phyloP scores from a whole-genome alignment of 2,329 filamentous ascomycete species.

The Hortaea werneckii region DNA sequence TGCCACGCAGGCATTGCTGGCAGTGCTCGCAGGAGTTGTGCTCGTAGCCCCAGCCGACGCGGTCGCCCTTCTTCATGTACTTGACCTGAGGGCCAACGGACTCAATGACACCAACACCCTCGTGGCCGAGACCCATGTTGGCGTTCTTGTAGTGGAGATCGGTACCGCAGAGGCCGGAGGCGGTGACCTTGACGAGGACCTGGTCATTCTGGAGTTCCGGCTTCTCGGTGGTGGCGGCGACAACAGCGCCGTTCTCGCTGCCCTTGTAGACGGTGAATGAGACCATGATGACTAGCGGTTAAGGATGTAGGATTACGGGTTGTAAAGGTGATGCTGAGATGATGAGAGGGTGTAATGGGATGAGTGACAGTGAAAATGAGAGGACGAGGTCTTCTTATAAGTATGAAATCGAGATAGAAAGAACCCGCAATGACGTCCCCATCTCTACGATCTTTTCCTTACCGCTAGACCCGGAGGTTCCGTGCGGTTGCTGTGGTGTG shows the following conservation, averaged over 20 bases:
- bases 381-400: background rate
- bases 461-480: background rate
- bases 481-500: background rate
- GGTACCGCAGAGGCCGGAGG: constrained; percentile 58
- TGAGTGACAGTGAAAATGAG: background rate
- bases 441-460: no score
- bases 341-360: background rate
- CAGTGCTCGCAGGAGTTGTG: constrained; percentile 37
- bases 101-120: constrained; percentile 44
- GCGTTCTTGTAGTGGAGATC: constrained; percentile 33
- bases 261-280: constrained; percentile 56
- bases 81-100: constrained; percentile 37
- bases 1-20: constrained; percentile 35
- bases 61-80: constrained; percentile 41
- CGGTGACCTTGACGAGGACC: constrained; percentile 53
- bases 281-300: constrained; percentile 17
- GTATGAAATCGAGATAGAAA: background rate
- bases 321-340: background rate
- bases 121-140: constrained; percentile 44
- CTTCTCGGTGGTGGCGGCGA: constrained; percentile 39
- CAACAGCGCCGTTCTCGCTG: constrained; percentile 46
- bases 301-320: background rate
- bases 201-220: constrained; percentile 41
- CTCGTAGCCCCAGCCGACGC: constrained; percentile 42
- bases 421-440: background rate